Evolutionary conservation across 345 rosid species (phyloP).

Genomic region (Brassica cretica): DNA sequence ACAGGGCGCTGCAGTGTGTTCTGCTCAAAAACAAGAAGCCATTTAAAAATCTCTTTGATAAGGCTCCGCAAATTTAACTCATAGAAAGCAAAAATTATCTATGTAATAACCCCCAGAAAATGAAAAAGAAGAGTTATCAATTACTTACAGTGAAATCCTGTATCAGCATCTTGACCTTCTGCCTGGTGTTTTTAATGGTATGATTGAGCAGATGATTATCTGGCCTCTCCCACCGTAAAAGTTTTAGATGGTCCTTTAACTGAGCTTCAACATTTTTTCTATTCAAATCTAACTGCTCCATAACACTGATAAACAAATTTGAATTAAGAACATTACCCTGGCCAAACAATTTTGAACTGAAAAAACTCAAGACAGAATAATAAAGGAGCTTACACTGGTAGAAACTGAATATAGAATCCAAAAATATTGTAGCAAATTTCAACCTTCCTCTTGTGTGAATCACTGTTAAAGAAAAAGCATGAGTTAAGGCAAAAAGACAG

Average conservation of each 20-base stretch:
- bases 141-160: conserved; percentile 73
- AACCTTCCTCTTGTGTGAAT: conserved; percentile 53
- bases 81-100: background rate
- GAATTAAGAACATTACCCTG: conserved; percentile 28
- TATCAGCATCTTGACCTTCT: conserved; percentile 72
- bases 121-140: conserved; percentile 17
- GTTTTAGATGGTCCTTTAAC: conserved; percentile 65
- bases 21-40: conserved; percentile 45
- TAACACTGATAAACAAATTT: conserved; percentile 51
- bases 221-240: conserved; percentile 75
- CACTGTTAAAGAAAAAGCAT: conserved; percentile 44
- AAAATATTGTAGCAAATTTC: conserved; percentile 75
- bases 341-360: conserved; percentile 16
- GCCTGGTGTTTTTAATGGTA: conserved; percentile 61
- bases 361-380: background rate
- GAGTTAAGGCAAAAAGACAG: conserved; percentile 10
- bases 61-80: background rate
- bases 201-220: conserved; percentile 59
- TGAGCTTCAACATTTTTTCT: conserved; percentile 61
- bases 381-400: conserved; percentile 65
- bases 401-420: conserved; percentile 83
- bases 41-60: conserved; percentile 4
- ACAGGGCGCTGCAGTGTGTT: conserved; percentile 70
- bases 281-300: conserved; percentile 56
- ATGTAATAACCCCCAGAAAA: background rate